Percentiles rank a stretch among this genome's conserved stretches.
Evolutionary conservation across 2,329 filamentous ascomycete species (phyloP).

Genomic region (Clonostachys byssicola): DNA sequence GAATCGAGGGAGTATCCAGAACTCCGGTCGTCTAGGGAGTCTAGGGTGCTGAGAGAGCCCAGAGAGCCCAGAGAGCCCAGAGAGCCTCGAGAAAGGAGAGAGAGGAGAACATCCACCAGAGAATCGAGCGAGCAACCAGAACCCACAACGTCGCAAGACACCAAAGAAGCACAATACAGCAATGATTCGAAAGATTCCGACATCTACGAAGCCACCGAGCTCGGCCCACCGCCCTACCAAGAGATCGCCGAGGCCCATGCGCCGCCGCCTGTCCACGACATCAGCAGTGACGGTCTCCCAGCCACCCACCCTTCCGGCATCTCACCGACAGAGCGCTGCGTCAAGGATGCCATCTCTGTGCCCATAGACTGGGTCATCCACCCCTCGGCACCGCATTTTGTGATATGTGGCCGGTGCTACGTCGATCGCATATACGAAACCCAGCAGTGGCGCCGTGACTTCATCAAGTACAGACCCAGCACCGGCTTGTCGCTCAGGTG

Average conservation of each 20-base stretch:
- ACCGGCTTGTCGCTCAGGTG: background rate
- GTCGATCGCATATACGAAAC: slow-evolving; percentile 2
- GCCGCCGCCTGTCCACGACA: background rate
- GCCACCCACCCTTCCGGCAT: slow-evolving; percentile 1
- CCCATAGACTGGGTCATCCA: slow-evolving; percentile 4
- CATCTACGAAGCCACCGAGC: background rate
- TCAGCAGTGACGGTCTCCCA: background rate
- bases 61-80: too few relatives aligned
- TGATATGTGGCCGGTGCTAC: slow-evolving; percentile 3
- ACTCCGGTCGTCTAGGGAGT: too few relatives aligned
- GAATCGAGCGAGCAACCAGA: too few relatives aligned
- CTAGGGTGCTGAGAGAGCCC: too few relatives aligned
- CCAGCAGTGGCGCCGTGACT: slow-evolving; percentile 3
- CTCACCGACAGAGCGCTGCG: background rate
- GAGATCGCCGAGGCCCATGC: slow-evolving; percentile 2
- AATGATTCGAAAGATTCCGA: too few relatives aligned
- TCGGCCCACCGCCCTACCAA: slow-evolving; percentile 2
- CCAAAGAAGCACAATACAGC: too few relatives aligned
- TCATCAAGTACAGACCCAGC: slow-evolving; percentile 2
- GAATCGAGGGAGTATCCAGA: too few relatives aligned
- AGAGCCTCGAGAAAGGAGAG: too few relatives aligned
- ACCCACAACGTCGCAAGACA: too few relatives aligned
- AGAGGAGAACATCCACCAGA: too few relatives aligned
- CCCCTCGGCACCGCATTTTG: slow-evolving; percentile 3
- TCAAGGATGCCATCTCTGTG: slow-evolving; percentile 1